Base-by-base conservation (phyloP, 768 basidiomycete genomes). In the Hirschioporus abietinus region DNA sequence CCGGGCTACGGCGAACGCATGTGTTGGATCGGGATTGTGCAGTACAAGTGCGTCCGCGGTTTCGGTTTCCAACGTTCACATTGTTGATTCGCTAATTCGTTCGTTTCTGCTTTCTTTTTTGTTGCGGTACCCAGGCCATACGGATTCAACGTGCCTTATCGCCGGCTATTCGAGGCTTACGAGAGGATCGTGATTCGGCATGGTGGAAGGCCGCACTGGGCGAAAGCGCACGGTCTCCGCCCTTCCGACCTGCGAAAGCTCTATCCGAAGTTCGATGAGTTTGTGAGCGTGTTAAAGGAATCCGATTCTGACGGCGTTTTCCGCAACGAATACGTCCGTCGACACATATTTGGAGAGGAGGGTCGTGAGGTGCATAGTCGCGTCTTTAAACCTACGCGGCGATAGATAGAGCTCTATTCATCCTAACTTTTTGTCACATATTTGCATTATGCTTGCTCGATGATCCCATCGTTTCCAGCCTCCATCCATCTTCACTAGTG, bases 21-120 rank as follows among this genome's bases (percentile, higher is more conserved):
- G 8, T 91, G 89, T 71, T 99, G 95, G 92, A 93, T 99, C 67
- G 97, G 97, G n/a, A 87, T 99, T 64, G 86, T 97, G n/a, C 93
- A 96, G 73, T 99, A 89, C 81, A 94, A 93, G 96, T 98, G 66
- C 42, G 42, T 52, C 42, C 42, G 42, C 42, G 42, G 42, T 52
- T 20, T 52, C 42, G 42, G 15, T 52, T 36, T 20, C 20, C 42
- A 52, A 12, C 15, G 42, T 52, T 20, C 20, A 52, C 20, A 15
- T 2, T 52, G 42, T 52, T 12, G 42, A 52, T 52, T 52, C 42
- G 42, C 42, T 52, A 20, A 52, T 52, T 10, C 20, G 42, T 15
- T 52, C 42, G 20, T 52, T 52, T 52, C 42, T 52, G 12, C 12
- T 52, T 52, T 52, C 42, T 52, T 52, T 36, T 52, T 52, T 15